These are phyloP conservation scores for Entomortierella chlamydospora DNA, from an alignment of 192 early-diverging fungal genomes.

Conservation along the genomic window DNA sequence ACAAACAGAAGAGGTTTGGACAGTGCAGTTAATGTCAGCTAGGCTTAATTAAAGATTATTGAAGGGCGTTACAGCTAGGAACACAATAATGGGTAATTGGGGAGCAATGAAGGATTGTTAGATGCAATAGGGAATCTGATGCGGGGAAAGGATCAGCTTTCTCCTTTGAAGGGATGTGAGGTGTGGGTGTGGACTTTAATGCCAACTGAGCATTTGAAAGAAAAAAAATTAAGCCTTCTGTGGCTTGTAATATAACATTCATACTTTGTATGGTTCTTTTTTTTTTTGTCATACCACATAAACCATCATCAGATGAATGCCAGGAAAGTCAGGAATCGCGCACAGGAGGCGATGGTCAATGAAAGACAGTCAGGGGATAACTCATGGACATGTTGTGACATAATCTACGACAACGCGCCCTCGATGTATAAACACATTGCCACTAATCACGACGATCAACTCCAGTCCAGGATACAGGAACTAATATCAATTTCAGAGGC, in stretches of 20 bases:
- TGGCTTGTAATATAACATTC: slow-evolving; percentile 15
- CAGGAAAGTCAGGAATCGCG: slow-evolving; percentile 25
- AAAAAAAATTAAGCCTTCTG: too few relatives aligned
- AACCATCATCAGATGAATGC: slow-evolving; percentile 1
- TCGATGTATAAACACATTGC: slow-evolving; percentile 42
- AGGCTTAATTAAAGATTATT: too few relatives aligned
- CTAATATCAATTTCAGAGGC: not conserved
- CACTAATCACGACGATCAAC: slow-evolving; percentile 8
- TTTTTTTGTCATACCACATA: not conserved
- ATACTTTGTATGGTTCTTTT: not conserved
- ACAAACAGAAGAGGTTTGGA: not conserved
- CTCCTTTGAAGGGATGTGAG: too few relatives aligned
- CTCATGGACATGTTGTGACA: slow-evolving; percentile 33
- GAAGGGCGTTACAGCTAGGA: too few relatives aligned
- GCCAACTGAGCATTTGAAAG: too few relatives aligned
- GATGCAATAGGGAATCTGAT: too few relatives aligned
- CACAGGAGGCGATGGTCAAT: slow-evolving; percentile 17
- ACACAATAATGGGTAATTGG: too few relatives aligned
- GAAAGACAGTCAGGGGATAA: slow-evolving; percentile 15
- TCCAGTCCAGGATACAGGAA: slow-evolving; percentile 6
- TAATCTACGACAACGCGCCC: slow-evolving; percentile 1
- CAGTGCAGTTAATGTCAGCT: not conserved
- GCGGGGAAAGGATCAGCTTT: too few relatives aligned
- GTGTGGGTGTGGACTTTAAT: too few relatives aligned
- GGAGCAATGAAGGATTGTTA: too few relatives aligned